A percentile compares a stretch with the other conserved stretches of the same genome.
Evolutionary conservation across 2,329 filamentous ascomycete genomes (phyloP).

Genomic region (Didymosphaeria variabile): DNA sequence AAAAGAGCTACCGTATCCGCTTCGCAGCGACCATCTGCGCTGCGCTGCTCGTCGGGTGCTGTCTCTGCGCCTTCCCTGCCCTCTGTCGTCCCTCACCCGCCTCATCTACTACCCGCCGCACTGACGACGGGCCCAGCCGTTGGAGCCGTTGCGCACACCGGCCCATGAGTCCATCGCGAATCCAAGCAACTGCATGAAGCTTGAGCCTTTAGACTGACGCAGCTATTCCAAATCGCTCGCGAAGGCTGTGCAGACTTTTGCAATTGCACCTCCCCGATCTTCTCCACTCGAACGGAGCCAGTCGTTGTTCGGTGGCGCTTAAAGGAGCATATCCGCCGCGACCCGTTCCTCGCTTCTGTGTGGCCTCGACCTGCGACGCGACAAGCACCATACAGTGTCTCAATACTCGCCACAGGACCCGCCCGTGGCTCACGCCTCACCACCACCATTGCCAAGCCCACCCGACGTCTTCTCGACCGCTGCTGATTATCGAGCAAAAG

Average conservation of each 20-base stretch:
- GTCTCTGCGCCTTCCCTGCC: neutral
- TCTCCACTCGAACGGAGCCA: slow-evolving; percentile 14
- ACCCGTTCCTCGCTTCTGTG: slow-evolving; percentile 23
- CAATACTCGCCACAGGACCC: slow-evolving; percentile 31
- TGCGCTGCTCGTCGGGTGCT: neutral
- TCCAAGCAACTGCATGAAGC: neutral
- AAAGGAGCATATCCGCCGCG: slow-evolving; percentile 28
- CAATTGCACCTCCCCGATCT: slow-evolving; percentile 4
- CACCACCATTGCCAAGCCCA: slow-evolving; percentile 6
- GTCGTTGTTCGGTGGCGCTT: slow-evolving; percentile 28
- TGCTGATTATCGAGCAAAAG: slow-evolving; percentile 4
- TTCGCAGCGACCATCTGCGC: neutral
- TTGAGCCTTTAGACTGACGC: slow-evolving; percentile 1
- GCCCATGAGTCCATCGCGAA: neutral
- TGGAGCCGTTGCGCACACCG: neutral
- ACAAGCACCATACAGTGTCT: slow-evolving; percentile 40
- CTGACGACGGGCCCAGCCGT: slow-evolving; percentile 3
- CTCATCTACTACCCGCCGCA: neutral
- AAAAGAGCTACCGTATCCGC: slow-evolving; percentile 10
- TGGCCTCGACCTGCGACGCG: slow-evolving; percentile 38
- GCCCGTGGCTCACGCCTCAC: slow-evolving; percentile 20
- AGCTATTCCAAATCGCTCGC: slow-evolving; percentile 40
- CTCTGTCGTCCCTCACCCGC: neutral
- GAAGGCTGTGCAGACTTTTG: slow-evolving; percentile 34
- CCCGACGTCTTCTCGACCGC: neutral